Evolutionary conservation across 2,329 filamentous ascomycete species (phyloP).

Genomic region (Fonsecaea pedrosoi): DNA sequence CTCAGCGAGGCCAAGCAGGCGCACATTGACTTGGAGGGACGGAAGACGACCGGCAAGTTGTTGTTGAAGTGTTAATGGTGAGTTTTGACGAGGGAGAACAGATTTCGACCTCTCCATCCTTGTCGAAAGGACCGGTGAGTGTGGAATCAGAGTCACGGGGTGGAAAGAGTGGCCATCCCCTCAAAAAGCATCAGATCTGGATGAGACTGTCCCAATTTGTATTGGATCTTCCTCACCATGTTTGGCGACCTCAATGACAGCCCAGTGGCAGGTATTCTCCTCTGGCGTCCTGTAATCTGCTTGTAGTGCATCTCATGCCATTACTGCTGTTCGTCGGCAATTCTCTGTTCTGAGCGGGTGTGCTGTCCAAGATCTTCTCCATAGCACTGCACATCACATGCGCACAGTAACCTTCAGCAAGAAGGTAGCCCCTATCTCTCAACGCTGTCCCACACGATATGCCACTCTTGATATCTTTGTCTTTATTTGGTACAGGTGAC

Average conservation of each 20-base stretch:
- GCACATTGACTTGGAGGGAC: slow-evolving; percentile 78
- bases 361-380: background rate
- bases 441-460: background rate
- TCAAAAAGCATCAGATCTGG: background rate
- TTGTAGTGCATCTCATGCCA: background rate
- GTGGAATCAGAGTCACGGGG: background rate
- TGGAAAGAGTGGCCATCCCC: background rate
- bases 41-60: slow-evolving; percentile 84
- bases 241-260: background rate
- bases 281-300: background rate
- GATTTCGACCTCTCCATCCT: background rate
- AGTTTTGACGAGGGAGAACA: background rate
- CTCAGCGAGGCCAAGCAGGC: slow-evolving; percentile 74
- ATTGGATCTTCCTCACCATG: background rate
- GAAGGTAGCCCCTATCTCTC: background rate
- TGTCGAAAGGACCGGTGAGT: background rate
- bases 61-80: slow-evolving; percentile 67
- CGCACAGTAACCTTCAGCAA: background rate
- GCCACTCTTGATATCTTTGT: background rate
- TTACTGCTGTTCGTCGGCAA: background rate
- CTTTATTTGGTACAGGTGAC: background rate
- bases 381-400: background rate
- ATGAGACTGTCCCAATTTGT: background rate
- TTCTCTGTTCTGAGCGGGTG: background rate
- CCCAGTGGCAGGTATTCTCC: background rate